Evolutionary conservation across 2,329 filamentous ascomycete species (phyloP).

Genomic region (Arthrobotrys entomopaga): DNA sequence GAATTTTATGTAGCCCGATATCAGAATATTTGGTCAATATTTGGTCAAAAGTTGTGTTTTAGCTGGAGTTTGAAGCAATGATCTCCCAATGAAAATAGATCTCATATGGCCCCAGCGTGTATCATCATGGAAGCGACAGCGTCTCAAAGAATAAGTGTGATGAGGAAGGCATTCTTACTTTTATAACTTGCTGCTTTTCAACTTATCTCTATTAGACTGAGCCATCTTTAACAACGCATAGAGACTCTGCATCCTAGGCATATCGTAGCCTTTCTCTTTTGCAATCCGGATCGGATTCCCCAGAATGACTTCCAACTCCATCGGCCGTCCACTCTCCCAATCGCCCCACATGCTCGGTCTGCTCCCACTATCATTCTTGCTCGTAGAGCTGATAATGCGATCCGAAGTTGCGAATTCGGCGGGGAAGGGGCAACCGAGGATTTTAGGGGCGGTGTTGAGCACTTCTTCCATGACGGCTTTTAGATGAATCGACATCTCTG

Average conservation of each 20-base stretch:
- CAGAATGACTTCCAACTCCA: conserved; percentile 78
- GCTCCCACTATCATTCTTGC: conserved; percentile 71
- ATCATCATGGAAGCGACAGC: conserved; percentile 28
- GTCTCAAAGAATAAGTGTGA: conserved; percentile 9
- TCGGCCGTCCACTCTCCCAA: conserved; percentile 72
- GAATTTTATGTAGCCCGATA: neutral
- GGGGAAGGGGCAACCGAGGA: conserved; percentile 44
- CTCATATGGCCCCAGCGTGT: conserved; percentile 55
- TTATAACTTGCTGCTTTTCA: conserved; percentile 40
- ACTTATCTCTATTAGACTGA: conserved; percentile 37
- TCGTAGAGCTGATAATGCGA: conserved; percentile 70
- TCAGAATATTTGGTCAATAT: neutral
- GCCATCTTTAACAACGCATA: conserved; percentile 54
- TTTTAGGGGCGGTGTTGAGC: conserved; percentile 43
- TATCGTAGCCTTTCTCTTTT: conserved; percentile 70
- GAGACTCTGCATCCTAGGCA: conserved; percentile 68
- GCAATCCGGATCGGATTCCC: conserved; percentile 77
- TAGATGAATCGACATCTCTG: conserved; percentile 72
- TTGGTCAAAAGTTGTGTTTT: conserved; percentile 48
- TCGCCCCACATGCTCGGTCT: conserved; percentile 76
- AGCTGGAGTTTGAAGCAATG: conserved; percentile 54
- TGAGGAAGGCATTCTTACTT: neutral
- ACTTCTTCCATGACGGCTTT: conserved; percentile 74
- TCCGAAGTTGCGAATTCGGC: conserved; percentile 71
- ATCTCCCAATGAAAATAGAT: conserved; percentile 36